These are phyloP conservation scores for Alternaria atra DNA, from an alignment of 2,329 filamentous ascomycete genomes.

Conservation along the genomic window DNA sequence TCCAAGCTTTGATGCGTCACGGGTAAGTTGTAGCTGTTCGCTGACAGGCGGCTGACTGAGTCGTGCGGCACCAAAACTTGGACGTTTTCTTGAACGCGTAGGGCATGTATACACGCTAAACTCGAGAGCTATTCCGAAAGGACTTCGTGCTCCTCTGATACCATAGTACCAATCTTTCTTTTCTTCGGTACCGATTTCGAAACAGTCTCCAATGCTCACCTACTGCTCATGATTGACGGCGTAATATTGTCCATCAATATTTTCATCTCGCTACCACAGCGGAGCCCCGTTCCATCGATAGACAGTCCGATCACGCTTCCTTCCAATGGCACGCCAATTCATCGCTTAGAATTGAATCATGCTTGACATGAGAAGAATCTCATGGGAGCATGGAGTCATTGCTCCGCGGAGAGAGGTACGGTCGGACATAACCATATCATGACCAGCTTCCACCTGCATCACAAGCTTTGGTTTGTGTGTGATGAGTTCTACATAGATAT, in stretches of 20 bases:
- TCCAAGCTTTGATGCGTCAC: background rate
- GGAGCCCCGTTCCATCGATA: background rate
- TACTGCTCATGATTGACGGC: background rate
- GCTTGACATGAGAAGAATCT: background rate
- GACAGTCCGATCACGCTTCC: background rate
- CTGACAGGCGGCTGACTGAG: background rate
- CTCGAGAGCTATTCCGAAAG: background rate
- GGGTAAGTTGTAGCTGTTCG: background rate
- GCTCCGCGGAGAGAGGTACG: background rate
- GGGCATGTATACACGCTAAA: background rate
- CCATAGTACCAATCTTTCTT: background rate
- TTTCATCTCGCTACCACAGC: background rate
- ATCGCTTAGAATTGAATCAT: background rate
- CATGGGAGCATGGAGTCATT: background rate
- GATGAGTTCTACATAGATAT: background rate
- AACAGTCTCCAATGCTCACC: background rate
- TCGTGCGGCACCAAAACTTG: background rate
- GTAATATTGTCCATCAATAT: background rate
- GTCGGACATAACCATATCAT: background rate
- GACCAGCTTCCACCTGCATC: background rate
- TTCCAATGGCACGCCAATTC: background rate
- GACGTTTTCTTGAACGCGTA: background rate
- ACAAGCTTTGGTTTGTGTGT: background rate
- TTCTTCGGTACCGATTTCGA: background rate
- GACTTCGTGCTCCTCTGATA: background rate